phyloP scores from a whole-genome alignment of 495 filamentous ascomycete genomes.

The Articulospora tetracladia region DNA sequence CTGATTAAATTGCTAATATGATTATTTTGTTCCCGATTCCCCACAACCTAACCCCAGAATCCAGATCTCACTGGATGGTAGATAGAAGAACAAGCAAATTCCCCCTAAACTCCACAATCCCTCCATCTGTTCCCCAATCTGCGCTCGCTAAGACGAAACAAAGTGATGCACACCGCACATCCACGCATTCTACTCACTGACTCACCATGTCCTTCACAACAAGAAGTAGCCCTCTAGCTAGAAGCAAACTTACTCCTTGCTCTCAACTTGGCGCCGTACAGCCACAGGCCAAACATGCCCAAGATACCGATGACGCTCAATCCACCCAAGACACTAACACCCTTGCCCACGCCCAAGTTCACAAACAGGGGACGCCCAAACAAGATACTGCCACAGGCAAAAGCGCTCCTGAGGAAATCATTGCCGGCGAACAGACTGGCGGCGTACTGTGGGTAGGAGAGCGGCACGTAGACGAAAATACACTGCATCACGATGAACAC shows the following conservation, averaged over 20 bases:
- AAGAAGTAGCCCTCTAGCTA: slow-evolving; percentile 8
- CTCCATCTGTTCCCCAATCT: too few species aligned
- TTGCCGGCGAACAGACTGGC: slow-evolving; percentile 60
- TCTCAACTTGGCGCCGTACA: slow-evolving; percentile 45
- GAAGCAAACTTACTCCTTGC: slow-evolving; percentile 41
- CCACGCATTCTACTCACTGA: not conserved
- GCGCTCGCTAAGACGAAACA: too few species aligned
- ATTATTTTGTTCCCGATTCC: too few species aligned
- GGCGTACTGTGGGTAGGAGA: slow-evolving; percentile 59
- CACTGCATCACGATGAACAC: slow-evolving; percentile 50
- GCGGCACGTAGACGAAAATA: slow-evolving; percentile 60
- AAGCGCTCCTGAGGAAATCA: slow-evolving; percentile 50
- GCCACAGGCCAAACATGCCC: slow-evolving; percentile 53
- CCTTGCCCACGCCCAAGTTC: slow-evolving; percentile 53
- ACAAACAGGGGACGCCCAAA: slow-evolving; percentile 54
- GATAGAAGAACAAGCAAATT: too few species aligned
- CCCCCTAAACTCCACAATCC: too few species aligned
- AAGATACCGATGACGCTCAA: slow-evolving; percentile 51
- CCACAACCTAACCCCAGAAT: too few species aligned
- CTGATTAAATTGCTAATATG: too few species aligned
- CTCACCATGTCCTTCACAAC: not conserved
- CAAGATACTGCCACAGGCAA: slow-evolving; percentile 55
- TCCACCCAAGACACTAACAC: slow-evolving; percentile 52
- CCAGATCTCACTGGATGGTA: too few species aligned
- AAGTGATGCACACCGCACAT: not conserved